Conservation (phyloP, 2,329 filamentous ascomycete species). For the Epichloe aotearoae region DNA sequence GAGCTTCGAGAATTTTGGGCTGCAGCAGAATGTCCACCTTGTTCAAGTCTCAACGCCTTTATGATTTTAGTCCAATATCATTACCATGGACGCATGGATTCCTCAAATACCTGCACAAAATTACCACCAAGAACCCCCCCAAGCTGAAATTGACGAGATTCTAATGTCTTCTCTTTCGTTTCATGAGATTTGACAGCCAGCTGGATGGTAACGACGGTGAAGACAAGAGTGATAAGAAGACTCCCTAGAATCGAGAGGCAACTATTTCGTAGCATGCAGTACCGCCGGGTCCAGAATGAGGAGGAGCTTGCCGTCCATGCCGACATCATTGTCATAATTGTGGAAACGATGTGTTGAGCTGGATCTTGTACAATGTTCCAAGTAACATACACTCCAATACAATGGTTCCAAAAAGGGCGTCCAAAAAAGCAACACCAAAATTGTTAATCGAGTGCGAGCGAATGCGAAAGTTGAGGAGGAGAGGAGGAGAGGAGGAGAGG, state of each 20-base stretch:
- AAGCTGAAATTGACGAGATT: conserved; percentile 14
- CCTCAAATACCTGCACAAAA: conserved; percentile 7
- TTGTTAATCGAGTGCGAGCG: background rate
- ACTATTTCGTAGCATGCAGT: background rate
- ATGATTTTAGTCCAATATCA: background rate
- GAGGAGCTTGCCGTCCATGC: background rate
- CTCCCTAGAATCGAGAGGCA: background rate
- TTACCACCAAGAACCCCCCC: conserved; percentile 9
- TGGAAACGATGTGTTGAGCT: background rate
- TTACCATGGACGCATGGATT: background rate
- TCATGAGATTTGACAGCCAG: background rate
- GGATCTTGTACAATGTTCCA: background rate
- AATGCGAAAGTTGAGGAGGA: background rate
- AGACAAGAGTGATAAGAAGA: conserved; percentile 4
- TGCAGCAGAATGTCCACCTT: background rate
- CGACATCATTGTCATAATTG: background rate
- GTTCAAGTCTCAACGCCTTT: background rate
- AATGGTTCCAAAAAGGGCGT: conserved; percentile 8
- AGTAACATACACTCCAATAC: conserved; percentile 14
- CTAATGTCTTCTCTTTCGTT: background rate
- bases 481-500: background rate
- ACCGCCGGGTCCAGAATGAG: background rate
- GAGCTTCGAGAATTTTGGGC: background rate
- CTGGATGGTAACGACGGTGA: conserved; percentile 5
- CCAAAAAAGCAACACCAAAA: conserved; percentile 1